Evolutionary conservation across 257 asterid species (phyloP), one percentile per base, ranked within the genome.

Genomic region (Solanum chaucha): DNA sequence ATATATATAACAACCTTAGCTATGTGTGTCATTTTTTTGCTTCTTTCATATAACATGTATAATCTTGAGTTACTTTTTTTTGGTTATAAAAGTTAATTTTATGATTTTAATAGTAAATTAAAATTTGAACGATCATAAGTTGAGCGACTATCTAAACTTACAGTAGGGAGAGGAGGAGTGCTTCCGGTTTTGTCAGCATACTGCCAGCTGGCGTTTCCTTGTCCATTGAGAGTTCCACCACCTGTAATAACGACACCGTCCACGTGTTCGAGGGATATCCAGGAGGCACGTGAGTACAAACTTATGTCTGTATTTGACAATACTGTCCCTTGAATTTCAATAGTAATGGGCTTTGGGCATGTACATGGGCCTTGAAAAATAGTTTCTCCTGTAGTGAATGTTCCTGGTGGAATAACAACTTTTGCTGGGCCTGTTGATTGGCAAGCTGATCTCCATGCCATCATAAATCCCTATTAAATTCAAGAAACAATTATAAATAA

Each of bases 391-490:
- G 87, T 84, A 61, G 88, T 20, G 85, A 89, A 94, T 75, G 58
- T 55, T 12, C 95, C 96, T 0, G 51, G 22, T 0, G 98, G 98
- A 59, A 94, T 87, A 13, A 92, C 8, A 55, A 95, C 65, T 68
- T 70, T 92, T 3, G 94, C 92, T 12, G 93, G 34, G 3, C 86
- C 88, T 0, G 48, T 1, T 10, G 92, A 64, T 34, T 89, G 83
- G 84, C 98, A 95, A 17, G 95, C 97, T 5, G 92, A 91, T 61
- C 81, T 89, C 92, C 95, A 94, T 12, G 98, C 93, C 77, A 74
- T 19, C 5, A 93, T 93, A 32, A 95, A 78, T 5, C 93, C 90
- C 96, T 94, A 87, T 9, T 34, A 30, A 73, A n/a, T 8, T 0
- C 46, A 19, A 72, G 46, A 19, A 40, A 44, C 51, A 46, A 0